Evolutionary conservation across 2,329 filamentous ascomycete genomes (phyloP), one percentile per base, ranked within the genome.

Genomic region (Phialemoniopsis sp.): DNA sequence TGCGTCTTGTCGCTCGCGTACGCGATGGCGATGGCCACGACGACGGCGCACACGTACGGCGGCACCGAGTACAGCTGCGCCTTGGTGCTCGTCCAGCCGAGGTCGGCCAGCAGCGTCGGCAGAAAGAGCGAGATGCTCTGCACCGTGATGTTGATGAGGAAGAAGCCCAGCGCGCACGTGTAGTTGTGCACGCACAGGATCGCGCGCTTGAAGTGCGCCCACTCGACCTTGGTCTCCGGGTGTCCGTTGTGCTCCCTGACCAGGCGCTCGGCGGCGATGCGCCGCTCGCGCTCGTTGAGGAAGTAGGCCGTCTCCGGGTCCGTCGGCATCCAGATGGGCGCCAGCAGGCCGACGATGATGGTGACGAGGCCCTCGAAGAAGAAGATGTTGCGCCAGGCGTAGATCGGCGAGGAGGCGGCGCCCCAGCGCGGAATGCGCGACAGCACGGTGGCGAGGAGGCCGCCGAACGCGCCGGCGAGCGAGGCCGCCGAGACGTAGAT

Each of bases 311-410:
- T 61, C 8, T 57, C 53, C 1, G 76, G 76, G 10, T 55, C 65
- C 8, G 65, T 66, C 1, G 76, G 74, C 61, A 80, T 69, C 44
- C 75, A 57, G 37, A 73, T 61, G 1, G 74, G 73, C 1, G 75
- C 71, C 2, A 60, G 42, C 2, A 67, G 30, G 1, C 72, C 75
- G 12, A 73, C 49, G 32, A 73, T 42, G 16, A 71, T 55, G 9
- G 76, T 81, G 44, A 79, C 49, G 32, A 79, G 53, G 1, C 77
- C 78, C 52, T 81, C 77, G 43, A 82, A 80, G 58, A 81, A 79
- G 62, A 81, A 81, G 47, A 82, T 82, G 54, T 76, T 76, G 43
- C 72, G 65, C 73, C 73, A 77, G 0, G 65, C 71, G 46, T 71
- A 60, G 38, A 80, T 64, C 19, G 51, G 60, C 42, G 62, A 62